Evolutionary conservation across 169 alveolate genomes (phyloP).

Genomic region (Blepharisma undulans): DNA sequence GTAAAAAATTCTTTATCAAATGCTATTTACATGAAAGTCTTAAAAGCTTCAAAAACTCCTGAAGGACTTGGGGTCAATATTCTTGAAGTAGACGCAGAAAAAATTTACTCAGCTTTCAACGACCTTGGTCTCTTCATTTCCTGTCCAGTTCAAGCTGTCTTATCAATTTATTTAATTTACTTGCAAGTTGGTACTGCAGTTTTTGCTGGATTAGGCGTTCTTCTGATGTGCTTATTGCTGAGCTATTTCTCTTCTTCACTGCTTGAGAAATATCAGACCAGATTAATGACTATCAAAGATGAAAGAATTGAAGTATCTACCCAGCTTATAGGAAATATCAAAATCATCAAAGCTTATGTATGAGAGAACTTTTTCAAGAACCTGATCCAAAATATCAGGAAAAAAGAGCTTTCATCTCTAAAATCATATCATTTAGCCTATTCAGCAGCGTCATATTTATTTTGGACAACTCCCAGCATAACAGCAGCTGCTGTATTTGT

Average conservation of each 20-base stretch:
- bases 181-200: background rate
- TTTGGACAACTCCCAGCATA: conserved; percentile 4
- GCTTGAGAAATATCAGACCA: background rate
- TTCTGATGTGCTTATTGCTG: background rate
- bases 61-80: background rate
- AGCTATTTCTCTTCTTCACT: background rate
- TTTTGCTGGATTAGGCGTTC: background rate
- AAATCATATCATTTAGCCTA: background rate
- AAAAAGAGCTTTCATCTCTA: conserved; percentile 57
- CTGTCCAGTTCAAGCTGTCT: background rate
- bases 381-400: conserved; percentile 66
- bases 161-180: background rate
- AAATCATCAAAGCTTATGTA: conserved; percentile 82
- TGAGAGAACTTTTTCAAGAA: conserved; percentile 83
- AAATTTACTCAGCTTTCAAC: background rate
- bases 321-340: conserved; percentile 72
- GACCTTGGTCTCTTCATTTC: no score
- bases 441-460: background rate
- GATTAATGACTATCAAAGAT: background rate
- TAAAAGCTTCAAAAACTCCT: background rate
- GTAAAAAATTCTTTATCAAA: background rate
- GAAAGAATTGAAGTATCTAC: conserved; percentile 69
- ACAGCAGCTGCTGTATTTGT: background rate
- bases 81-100: background rate
- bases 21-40: background rate